Conservation (phyloP, 331 rosid genomes). For the Dryas integrifolia region DNA sequence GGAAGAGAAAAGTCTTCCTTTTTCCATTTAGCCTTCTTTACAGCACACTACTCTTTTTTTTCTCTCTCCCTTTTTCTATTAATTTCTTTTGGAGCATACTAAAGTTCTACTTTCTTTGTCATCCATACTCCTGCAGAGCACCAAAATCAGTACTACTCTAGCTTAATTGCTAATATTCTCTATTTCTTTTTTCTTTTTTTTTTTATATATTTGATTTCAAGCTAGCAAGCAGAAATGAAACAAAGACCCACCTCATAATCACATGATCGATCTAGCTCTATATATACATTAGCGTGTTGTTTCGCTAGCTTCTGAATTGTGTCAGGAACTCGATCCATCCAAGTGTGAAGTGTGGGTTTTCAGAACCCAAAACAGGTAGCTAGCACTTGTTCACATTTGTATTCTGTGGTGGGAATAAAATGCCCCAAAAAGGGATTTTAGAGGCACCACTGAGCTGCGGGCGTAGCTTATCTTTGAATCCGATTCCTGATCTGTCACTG, state of each 20-base stretch:
- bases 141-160: not conserved
- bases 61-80: slow-evolving; percentile 10
- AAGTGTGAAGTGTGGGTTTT: not conserved
- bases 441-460: not conserved
- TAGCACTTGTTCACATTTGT: too few relatives aligned
- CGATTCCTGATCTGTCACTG: slow-evolving; percentile 83
- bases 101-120: slow-evolving; percentile 17
- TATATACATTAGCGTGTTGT: slow-evolving; percentile 7
- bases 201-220: not conserved
- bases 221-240: not conserved
- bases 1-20: slow-evolving; percentile 40
- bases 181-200: not conserved
- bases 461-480: slow-evolving; percentile 12
- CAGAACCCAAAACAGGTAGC: slow-evolving; percentile 14
- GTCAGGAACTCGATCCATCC: not conserved
- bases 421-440: slow-evolving; percentile 16
- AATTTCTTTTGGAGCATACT: not conserved
- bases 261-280: not conserved
- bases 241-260: too few relatives aligned
- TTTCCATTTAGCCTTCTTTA: slow-evolving; percentile 36
- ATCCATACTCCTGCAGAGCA: slow-evolving; percentile 11
- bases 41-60: slow-evolving; percentile 34
- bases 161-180: not conserved
- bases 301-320: slow-evolving; percentile 9
- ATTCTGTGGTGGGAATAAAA: slow-evolving; percentile 2